A percentile compares a stretch with the other conserved stretches of the same genome.
Evolutionary conservation across 2,329 filamentous ascomycete genomes (phyloP).

Genomic region (Monilinia vaccinii-corymbosi): DNA sequence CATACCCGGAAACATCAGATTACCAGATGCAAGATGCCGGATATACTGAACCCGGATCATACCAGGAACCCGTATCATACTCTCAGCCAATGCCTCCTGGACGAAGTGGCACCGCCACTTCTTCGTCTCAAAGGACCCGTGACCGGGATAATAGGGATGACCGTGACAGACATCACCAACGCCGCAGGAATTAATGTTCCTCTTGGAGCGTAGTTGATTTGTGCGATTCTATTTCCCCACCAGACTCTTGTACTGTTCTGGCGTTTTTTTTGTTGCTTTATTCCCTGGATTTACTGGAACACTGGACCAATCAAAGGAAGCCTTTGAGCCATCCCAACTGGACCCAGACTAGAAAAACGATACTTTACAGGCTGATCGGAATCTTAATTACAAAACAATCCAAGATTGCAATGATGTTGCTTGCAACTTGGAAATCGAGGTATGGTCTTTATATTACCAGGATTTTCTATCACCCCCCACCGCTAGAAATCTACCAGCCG

Average conservation of each 20-base stretch:
- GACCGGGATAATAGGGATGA: slow-evolving; percentile 25
- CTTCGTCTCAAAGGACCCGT: slow-evolving; percentile 18
- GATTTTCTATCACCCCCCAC: slow-evolving; percentile 15
- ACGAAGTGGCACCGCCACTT: slow-evolving; percentile 21
- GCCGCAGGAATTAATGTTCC: slow-evolving; percentile 18
- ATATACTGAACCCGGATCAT: slow-evolving; percentile 13
- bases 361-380: slow-evolving; percentile 16
- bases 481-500: slow-evolving; percentile 14
- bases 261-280: slow-evolving; percentile 25
- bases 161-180: slow-evolving; percentile 20
- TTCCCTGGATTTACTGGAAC: slow-evolving; percentile 18
- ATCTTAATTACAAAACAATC: slow-evolving; percentile 16
- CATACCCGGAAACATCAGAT: slow-evolving; percentile 17
- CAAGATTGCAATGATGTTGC: slow-evolving; percentile 16
- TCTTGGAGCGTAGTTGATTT: slow-evolving; percentile 17
- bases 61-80: slow-evolving; percentile 19
- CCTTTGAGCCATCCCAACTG: slow-evolving; percentile 18
- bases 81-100: slow-evolving; percentile 19
- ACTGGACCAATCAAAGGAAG: slow-evolving; percentile 15
- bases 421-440: slow-evolving; percentile 16
- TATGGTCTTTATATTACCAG: slow-evolving; percentile 14
- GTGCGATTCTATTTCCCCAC: slow-evolving; percentile 11
- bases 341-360: slow-evolving; percentile 20
- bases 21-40: slow-evolving; percentile 11
- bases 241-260: slow-evolving; percentile 22